Conservation (phyloP, 2,329 filamentous ascomycete genomes). For the Dactylellina sp. region DNA sequence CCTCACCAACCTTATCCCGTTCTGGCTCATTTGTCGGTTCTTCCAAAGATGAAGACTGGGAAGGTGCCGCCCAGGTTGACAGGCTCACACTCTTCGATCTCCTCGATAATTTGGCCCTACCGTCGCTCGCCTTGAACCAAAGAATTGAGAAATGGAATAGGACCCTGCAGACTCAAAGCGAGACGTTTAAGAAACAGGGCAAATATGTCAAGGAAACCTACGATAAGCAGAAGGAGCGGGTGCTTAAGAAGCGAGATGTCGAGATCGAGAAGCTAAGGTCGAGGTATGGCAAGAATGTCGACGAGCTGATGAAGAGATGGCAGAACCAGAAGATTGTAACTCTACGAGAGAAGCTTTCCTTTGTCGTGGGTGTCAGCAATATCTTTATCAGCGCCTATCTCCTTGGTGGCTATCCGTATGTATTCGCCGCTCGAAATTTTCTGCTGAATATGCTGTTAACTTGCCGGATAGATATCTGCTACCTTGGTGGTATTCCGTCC, state of each 20-base stretch:
- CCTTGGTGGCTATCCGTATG: constrained; percentile 79
- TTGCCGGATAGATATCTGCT: constrained; percentile 68
- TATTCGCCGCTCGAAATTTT: not conserved
- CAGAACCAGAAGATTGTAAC: constrained; percentile 90
- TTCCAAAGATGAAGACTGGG: constrained; percentile 53
- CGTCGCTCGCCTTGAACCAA: constrained; percentile 72
- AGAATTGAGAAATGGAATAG: constrained; percentile 91
- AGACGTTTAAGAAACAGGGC: constrained; percentile 84
- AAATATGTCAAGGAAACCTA: constrained; percentile 82
- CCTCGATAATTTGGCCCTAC: constrained; percentile 82
- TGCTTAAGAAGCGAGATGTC: constrained; percentile 73
- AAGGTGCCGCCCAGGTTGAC: constrained; percentile 75
- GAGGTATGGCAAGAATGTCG: constrained; percentile 59
- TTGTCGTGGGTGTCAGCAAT: constrained; percentile 95
- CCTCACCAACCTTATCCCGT: constrained; percentile 44
- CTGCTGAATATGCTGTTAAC: constrained; percentile 3
- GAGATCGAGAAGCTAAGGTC: constrained; percentile 60
- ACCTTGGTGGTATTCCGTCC: constrained; percentile 89
- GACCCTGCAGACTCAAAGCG: constrained; percentile 82
- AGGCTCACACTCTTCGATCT: constrained; percentile 91
- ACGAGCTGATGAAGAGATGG: constrained; percentile 70
- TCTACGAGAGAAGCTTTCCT: constrained; percentile 90
- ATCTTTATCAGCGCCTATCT: constrained; percentile 97
- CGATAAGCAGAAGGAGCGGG: constrained; percentile 82
- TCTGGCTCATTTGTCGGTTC: constrained; percentile 52